A percentile compares a stretch with the other conserved stretches of the same genome.
Evolutionary conservation across 2,329 filamentous ascomycete species (phyloP).

Genomic region (Tolypocladium endophyticum): DNA sequence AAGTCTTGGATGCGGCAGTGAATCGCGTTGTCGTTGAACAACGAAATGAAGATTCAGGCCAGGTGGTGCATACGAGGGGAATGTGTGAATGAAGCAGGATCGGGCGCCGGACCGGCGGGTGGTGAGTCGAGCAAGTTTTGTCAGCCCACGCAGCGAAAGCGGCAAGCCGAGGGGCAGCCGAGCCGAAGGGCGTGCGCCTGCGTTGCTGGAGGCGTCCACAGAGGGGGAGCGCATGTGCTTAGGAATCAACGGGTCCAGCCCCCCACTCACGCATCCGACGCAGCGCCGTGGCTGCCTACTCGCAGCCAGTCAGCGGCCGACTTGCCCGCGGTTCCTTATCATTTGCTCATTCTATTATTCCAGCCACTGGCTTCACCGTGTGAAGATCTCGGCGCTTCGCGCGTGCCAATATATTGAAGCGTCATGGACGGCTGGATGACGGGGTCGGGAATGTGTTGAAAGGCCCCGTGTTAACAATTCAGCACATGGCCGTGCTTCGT

Average conservation of each 20-base stretch:
- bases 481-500: not conserved
- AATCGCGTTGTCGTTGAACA: not conserved
- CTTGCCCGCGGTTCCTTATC: not conserved
- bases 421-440: not conserved
- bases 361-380: not conserved
- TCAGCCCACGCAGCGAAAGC: not conserved
- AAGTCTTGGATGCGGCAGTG: not conserved
- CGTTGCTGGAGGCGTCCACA: not conserved
- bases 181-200: not conserved
- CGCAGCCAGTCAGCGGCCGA: not conserved
- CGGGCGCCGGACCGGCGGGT: not conserved
- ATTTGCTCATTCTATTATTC: not conserved
- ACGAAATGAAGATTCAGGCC: not conserved
- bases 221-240: not conserved
- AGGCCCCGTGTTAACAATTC: not conserved
- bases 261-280: not conserved
- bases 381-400: not conserved
- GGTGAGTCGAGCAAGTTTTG: slow-evolving; percentile 5
- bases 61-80: slow-evolving; percentile 1
- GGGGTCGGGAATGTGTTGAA: not conserved
- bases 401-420: not conserved
- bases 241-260: not conserved
- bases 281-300: not conserved
- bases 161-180: slow-evolving; percentile 3
- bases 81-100: slow-evolving; percentile 1